Percentiles rank a stretch among this genome's conserved stretches.
These are phyloP conservation scores for Pneumocystis wakefieldiae DNA, from an alignment of 1,139 yeast genomes.

Conservation along the genomic window DNA sequence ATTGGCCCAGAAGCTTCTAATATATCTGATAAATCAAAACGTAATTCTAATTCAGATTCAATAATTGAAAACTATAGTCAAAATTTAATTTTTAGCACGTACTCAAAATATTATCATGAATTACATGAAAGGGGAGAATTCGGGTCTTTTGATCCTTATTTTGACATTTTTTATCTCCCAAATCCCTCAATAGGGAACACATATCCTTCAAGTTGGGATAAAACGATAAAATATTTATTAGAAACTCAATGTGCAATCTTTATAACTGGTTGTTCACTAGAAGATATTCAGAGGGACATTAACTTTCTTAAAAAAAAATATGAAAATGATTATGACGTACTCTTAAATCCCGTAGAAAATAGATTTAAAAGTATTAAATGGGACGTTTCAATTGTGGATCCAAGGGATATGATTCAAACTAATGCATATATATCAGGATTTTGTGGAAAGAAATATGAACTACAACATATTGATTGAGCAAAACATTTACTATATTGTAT, in stretches of 20 bases:
- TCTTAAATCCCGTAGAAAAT: conserved; percentile 62
- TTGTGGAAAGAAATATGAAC: conserved; percentile 76
- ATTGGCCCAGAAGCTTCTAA: conserved; percentile 85
- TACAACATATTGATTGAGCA: conserved; percentile 43
- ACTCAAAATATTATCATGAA: conserved; percentile 82
- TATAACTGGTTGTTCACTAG: conserved; percentile 76
- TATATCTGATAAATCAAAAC: conserved; percentile 39
- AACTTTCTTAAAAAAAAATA: conserved; percentile 53
- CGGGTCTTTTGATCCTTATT: conserved; percentile 94
- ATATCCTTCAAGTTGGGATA: conserved; percentile 68
- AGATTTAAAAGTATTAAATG: conserved; percentile 75
- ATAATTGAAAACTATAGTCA: conserved; percentile 61
- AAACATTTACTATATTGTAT: background rate
- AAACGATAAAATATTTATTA: conserved; percentile 67
- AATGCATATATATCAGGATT: conserved; percentile 79
- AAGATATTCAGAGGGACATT: conserved; percentile 57
- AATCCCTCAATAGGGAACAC: conserved; percentile 90
- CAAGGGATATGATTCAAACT: conserved; percentile 83
- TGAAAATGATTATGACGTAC: conserved; percentile 61
- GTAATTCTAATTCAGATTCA: conserved; percentile 35
- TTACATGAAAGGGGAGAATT: conserved; percentile 83
- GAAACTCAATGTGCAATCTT: conserved; percentile 88
- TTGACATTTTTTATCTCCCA: conserved; percentile 81
- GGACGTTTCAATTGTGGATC: conserved; percentile 82
- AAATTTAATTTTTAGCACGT: conserved; percentile 60